These are phyloP conservation scores for Trichoderma virens DNA, from an alignment of 495 filamentous ascomycete species.

Conservation along the genomic window DNA sequence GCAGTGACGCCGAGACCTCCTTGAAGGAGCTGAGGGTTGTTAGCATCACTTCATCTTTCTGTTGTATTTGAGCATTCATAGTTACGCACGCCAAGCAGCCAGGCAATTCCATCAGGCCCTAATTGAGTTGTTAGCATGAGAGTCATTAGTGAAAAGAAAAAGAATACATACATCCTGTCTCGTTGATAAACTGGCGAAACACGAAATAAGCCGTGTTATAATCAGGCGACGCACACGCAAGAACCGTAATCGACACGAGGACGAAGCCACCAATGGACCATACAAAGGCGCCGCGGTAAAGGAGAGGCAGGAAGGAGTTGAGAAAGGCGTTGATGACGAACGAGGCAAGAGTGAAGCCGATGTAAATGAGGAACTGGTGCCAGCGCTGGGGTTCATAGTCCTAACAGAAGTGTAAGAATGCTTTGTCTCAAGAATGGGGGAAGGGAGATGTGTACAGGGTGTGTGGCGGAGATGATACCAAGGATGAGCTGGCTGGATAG, in stretches of 20 bases:
- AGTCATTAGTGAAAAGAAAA: not conserved
- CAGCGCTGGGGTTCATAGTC: constrained; percentile 49
- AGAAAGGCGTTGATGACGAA: constrained; percentile 62
- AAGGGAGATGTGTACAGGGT: not conserved
- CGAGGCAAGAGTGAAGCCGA: constrained; percentile 53
- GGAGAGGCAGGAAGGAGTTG: constrained; percentile 52
- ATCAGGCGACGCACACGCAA: constrained; percentile 53
- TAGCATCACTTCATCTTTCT: not conserved
- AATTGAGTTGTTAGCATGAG: not conserved
- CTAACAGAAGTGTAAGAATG: constrained; percentile 17
- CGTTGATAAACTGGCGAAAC: constrained; percentile 33
- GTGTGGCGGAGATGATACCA: constrained; percentile 15
- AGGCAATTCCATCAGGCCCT: not conserved
- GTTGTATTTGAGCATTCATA: not conserved
- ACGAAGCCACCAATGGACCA: constrained; percentile 63
- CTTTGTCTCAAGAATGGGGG: not conserved
- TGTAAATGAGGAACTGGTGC: constrained; percentile 72
- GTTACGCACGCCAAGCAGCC: constrained; percentile 2
- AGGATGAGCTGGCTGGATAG: constrained; percentile 26
- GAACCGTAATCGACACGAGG: constrained; percentile 60
- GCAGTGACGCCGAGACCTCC: not conserved
- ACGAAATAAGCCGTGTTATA: constrained; percentile 55
- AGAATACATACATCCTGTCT: constrained; percentile 34
- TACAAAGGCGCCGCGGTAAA: constrained; percentile 56
- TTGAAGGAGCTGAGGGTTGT: not conserved